Percentiles rank a stretch among this genome's conserved stretches.
Conservation (phyloP, 495 filamentous ascomycete species). For the Umbilicaria muhlenbergii region DNA sequence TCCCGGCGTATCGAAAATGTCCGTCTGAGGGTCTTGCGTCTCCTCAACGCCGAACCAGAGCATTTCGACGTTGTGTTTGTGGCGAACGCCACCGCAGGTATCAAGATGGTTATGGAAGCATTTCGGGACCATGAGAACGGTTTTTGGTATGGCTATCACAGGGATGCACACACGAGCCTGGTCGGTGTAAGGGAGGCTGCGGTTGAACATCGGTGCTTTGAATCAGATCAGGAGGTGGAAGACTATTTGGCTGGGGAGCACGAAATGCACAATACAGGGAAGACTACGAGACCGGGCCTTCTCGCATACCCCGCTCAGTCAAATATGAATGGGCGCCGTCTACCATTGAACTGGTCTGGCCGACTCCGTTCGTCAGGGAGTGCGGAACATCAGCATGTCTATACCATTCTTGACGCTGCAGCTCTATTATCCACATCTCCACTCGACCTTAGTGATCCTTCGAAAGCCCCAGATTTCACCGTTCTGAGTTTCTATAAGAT, state of each 20-base stretch:
- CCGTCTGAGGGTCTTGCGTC: slow-evolving; percentile 52
- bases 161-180: slow-evolving; percentile 75
- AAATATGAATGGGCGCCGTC: slow-evolving; percentile 77
- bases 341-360: slow-evolving; percentile 55
- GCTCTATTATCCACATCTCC: slow-evolving; percentile 63
- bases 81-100: slow-evolving; percentile 79
- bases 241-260: slow-evolving; percentile 37
- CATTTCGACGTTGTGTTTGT: slow-evolving; percentile 85
- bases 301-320: slow-evolving; percentile 87
- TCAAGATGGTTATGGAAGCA: slow-evolving; percentile 71
- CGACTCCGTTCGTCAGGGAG: slow-evolving; percentile 25
- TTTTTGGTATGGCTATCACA: slow-evolving; percentile 73
- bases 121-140: slow-evolving; percentile 47
- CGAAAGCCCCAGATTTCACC: slow-evolving; percentile 65
- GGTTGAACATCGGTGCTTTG: slow-evolving; percentile 47
- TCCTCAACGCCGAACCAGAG: slow-evolving; percentile 73
- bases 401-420: slow-evolving; percentile 83
- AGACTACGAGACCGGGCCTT: slow-evolving; percentile 24
- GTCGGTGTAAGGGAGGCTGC: slow-evolving; percentile 67
- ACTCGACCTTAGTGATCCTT: slow-evolving; percentile 48
- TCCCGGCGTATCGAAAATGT: slow-evolving; percentile 61
- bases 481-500: slow-evolving; percentile 93
- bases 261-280: slow-evolving; percentile 9
- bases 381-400: slow-evolving; percentile 23
- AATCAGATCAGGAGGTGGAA: slow-evolving; percentile 48